Conservation (phyloP, 768 basidiomycete species). For the Russula dissimulans region DNA sequence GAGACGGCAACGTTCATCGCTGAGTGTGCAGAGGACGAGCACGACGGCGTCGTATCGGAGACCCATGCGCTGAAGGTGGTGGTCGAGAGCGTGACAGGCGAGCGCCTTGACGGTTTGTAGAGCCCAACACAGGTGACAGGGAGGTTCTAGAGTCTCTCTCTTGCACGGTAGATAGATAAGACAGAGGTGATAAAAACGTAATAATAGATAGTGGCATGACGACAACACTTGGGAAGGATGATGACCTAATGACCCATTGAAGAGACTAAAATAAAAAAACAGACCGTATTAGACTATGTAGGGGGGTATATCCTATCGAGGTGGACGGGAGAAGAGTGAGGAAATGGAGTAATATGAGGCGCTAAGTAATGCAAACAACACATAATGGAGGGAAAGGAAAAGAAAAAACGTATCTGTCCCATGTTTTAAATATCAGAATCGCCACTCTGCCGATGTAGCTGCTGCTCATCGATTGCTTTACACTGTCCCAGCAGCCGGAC, state of each 20-base stretch:
- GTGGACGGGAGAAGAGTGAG: too few relatives aligned
- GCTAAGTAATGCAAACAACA: background rate
- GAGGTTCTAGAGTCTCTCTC: too few relatives aligned
- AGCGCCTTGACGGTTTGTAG: conserved; percentile 9
- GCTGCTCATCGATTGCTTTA: conserved; percentile 19
- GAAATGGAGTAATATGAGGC: too few relatives aligned
- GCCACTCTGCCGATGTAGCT: conserved; percentile 8
- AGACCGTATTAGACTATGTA: too few relatives aligned
- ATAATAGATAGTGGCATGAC: conserved; percentile 10
- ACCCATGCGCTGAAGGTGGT: conserved; percentile 59
- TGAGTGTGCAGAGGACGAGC: conserved; percentile 83
- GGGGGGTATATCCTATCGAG: too few relatives aligned
- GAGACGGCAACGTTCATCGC: conserved; percentile 83
- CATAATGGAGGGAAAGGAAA: background rate
- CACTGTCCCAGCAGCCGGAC: conserved; percentile 19
- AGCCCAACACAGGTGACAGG: too few relatives aligned
- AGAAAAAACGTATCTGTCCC: too few relatives aligned
- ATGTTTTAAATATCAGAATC: conserved; percentile 5
- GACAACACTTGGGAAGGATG: background rate
- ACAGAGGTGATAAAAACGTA: background rate
- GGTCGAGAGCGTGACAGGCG: conserved; percentile 62
- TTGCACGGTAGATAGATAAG: background rate
- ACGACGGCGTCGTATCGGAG: conserved; percentile 68
- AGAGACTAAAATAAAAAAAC: background rate
- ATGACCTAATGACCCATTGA: background rate